Evolutionary conservation across 352 stramenopile genomes (phyloP).

Genomic region (Albugo laibachii): DNA sequence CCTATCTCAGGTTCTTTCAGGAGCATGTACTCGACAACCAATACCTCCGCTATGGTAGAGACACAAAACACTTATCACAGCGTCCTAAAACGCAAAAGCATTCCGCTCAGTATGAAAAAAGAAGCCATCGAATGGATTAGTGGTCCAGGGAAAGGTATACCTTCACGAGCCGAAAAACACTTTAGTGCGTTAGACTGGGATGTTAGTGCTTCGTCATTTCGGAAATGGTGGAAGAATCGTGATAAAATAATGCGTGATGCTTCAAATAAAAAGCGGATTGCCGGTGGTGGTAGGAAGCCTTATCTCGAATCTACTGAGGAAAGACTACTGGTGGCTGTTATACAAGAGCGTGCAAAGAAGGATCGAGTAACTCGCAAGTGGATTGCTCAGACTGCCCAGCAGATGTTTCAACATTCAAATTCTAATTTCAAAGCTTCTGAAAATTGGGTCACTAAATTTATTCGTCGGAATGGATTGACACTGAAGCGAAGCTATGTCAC

Average conservation of each 20-base stretch:
- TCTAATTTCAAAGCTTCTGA: conserved; percentile 53
- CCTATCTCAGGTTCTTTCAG: no score
- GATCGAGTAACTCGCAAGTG: conserved; percentile 61
- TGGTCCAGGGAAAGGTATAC: conserved; percentile 41
- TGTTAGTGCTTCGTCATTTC: conserved; percentile 53
- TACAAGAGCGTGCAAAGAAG: conserved; percentile 57
- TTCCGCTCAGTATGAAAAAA: conserved; percentile 65
- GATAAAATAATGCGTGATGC: conserved; percentile 57
- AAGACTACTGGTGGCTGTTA: conserved; percentile 48
- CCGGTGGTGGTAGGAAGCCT: conserved; percentile 42
- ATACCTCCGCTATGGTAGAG: no score
- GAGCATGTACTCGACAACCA: no score
- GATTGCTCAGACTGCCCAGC: conserved; percentile 67
- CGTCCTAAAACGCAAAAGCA: conserved; percentile 39
- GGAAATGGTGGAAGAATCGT: conserved; percentile 74
- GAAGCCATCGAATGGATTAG: conserved; percentile 67
- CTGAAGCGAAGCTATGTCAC: conserved; percentile 61
- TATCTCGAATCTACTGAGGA: conserved; percentile 49
- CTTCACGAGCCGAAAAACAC: conserved; percentile 48
- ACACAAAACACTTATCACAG: no score
- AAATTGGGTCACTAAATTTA: conserved; percentile 75
- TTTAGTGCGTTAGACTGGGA: conserved; percentile 52
- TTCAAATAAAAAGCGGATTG: conserved; percentile 49
- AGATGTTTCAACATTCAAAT: conserved; percentile 65
- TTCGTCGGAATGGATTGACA: conserved; percentile 50